Conservation (phyloP, 164 flowering plant genomes). For the Nelumbo lutea region DNA sequence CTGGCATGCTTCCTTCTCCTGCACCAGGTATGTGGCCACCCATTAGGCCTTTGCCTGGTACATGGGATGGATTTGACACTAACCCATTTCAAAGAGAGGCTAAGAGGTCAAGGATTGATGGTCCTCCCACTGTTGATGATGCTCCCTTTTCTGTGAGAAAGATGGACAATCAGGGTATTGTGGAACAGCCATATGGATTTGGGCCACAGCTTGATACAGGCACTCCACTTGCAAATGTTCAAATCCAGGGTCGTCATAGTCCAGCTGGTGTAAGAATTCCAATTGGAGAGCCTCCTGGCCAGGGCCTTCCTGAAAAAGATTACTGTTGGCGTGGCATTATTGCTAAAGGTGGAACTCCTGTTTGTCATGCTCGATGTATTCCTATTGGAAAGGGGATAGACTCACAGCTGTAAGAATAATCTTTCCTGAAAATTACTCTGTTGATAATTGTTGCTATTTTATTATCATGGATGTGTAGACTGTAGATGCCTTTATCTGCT, state of each 20-base stretch:
- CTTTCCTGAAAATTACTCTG: neutral
- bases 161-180: conserved; percentile 32
- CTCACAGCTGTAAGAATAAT: conserved; percentile 66
- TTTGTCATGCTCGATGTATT: conserved; percentile 93
- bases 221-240: conserved; percentile 15
- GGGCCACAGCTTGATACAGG: conserved; percentile 32
- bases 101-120: conserved; percentile 72
- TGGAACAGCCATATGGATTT: conserved; percentile 30
- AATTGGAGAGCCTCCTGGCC: conserved; percentile 27
- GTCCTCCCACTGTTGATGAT: conserved; percentile 33
- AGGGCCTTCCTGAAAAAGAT: conserved; percentile 42
- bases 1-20: conserved; percentile 41
- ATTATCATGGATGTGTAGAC: neutral
- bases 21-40: conserved; percentile 35
- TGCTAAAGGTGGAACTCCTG: conserved; percentile 96
- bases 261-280: conserved; percentile 27
- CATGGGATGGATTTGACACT: conserved; percentile 69
- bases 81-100: conserved; percentile 58
- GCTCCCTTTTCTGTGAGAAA: conserved; percentile 31
- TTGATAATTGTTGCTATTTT: neutral
- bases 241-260: conserved; percentile 13
- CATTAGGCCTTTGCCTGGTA: conserved; percentile 33
- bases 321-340: conserved; percentile 86
- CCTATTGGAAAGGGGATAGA: conserved; percentile 68
- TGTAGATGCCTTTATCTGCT: too few species aligned